Conservation (phyloP, 2,329 filamentous ascomycete genomes). For the Ascochyta koolunga region DNA sequence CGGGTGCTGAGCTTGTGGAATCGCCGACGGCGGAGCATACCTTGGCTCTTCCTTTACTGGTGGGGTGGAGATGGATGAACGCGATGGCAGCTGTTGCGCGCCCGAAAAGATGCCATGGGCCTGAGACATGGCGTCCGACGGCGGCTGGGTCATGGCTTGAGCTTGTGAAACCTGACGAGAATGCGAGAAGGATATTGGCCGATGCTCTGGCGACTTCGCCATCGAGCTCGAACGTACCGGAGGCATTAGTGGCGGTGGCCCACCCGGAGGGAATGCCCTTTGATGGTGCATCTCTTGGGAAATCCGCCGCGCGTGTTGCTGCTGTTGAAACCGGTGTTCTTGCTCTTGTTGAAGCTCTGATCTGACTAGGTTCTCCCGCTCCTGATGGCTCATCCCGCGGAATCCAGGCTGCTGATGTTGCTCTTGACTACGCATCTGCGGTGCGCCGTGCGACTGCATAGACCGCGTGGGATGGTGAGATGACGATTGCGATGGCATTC, state of each 20-base stretch:
- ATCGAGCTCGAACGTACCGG: slow-evolving; percentile 35
- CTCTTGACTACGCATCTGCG: slow-evolving; percentile 36
- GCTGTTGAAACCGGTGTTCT: slow-evolving; percentile 37
- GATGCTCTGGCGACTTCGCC: slow-evolving; percentile 40
- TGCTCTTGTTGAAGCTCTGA: slow-evolving; percentile 40
- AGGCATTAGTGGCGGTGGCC: slow-evolving; percentile 26
- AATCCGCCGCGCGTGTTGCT: slow-evolving; percentile 39
- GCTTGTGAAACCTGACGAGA: slow-evolving; percentile 34
- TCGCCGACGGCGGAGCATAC: slow-evolving; percentile 29
- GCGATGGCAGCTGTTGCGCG: slow-evolving; percentile 32
- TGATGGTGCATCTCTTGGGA: slow-evolving; percentile 41
- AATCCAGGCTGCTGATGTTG: slow-evolving; percentile 35
- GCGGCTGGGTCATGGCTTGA: slow-evolving; percentile 30
- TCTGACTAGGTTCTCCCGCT: slow-evolving; percentile 33
- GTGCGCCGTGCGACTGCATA: slow-evolving; percentile 36
- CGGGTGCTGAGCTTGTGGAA: slow-evolving; percentile 27
- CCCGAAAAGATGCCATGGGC: slow-evolving; percentile 22
- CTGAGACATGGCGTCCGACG: slow-evolving; percentile 30
- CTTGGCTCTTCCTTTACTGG: slow-evolving; percentile 45
- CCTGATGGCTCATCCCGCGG: slow-evolving; percentile 32
- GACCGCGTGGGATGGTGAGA: slow-evolving; percentile 27
- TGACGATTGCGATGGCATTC: slow-evolving; percentile 38
- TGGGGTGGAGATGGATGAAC: slow-evolving; percentile 35
- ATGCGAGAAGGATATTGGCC: slow-evolving; percentile 38
- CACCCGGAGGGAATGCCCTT: slow-evolving; percentile 31